Percentiles rank a stretch among this genome's conserved stretches.
Conservation (phyloP, 2,329 filamentous ascomycete genomes). For the Colletotrichum liriopes region DNA sequence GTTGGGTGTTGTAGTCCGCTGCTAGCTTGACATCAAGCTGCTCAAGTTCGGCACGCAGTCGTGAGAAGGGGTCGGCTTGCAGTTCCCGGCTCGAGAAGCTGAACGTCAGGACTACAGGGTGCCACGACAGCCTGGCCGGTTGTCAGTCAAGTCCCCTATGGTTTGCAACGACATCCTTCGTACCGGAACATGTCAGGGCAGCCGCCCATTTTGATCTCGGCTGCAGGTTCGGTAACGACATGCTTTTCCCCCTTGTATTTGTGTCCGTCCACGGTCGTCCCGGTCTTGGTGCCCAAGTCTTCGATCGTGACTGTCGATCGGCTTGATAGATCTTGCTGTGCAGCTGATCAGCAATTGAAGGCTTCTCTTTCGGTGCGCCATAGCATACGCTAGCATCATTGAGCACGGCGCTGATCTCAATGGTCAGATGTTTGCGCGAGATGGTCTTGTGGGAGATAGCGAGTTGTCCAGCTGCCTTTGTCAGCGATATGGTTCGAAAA, state of each 20-base stretch:
- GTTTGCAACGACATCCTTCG: slow-evolving; percentile 12
- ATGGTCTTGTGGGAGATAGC: slow-evolving; percentile 86
- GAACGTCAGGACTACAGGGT: slow-evolving; percentile 85
- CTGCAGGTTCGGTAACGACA: slow-evolving; percentile 67
- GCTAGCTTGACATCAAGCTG: slow-evolving; percentile 91
- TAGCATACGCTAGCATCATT: slow-evolving; percentile 76
- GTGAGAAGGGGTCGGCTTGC: slow-evolving; percentile 75
- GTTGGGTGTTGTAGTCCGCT: slow-evolving; percentile 76
- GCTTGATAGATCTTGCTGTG: slow-evolving; percentile 72
- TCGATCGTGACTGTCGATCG: slow-evolving; percentile 81
- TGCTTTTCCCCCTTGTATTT: slow-evolving; percentile 76
- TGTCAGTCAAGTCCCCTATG: slow-evolving; percentile 1
- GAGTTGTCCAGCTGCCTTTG: slow-evolving; percentile 71
- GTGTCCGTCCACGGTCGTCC: slow-evolving; percentile 83
- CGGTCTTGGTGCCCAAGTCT: slow-evolving; percentile 88
- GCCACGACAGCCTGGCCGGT: slow-evolving; percentile 78
- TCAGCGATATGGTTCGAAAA: slow-evolving; percentile 8
- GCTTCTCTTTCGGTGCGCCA: neutral
- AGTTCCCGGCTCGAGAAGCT: slow-evolving; percentile 81
- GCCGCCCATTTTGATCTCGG: slow-evolving; percentile 80
- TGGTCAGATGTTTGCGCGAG: slow-evolving; percentile 88
- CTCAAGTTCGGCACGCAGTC: slow-evolving; percentile 78
- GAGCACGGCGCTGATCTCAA: slow-evolving; percentile 78
- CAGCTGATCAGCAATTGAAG: slow-evolving; percentile 2
- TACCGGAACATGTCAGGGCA: slow-evolving; percentile 76